Conservation (phyloP, 345 rosid species). For the Noccaea bulbosa region DNA sequence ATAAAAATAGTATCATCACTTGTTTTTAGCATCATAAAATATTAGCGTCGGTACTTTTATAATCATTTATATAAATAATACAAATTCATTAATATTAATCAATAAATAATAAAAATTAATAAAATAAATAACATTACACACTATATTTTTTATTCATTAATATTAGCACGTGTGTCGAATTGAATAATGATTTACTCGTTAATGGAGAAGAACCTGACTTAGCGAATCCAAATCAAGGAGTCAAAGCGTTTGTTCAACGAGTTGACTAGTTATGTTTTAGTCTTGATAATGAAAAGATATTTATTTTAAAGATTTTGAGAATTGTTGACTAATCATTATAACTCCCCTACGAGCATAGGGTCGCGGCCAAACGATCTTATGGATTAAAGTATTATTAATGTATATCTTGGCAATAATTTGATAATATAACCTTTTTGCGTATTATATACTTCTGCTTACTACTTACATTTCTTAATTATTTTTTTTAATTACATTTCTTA, state of each 20-base stretch:
- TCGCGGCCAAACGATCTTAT: neutral
- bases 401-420: neutral
- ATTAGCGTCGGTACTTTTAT: too few relatives aligned
- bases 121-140: too few relatives aligned
- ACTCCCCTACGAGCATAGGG: constrained; percentile 11
- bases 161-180: constrained; percentile 10
- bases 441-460: neutral
- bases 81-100: too few relatives aligned
- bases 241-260: constrained; percentile 36
- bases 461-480: neutral
- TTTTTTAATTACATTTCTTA: neutral
- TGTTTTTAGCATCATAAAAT: too few relatives aligned
- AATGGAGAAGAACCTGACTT: neutral
- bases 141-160: too few relatives aligned
- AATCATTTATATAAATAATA: too few relatives aligned
- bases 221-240: constrained; percentile 20
- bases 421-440: neutral
- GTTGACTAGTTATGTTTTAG: constrained; percentile 23
- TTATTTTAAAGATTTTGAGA: constrained; percentile 1
- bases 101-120: too few relatives aligned
- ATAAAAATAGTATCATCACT: too few relatives aligned
- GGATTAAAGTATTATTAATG: neutral
- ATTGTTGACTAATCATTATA: constrained; percentile 26
- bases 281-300: neutral
- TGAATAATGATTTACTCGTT: constrained; percentile 20